Conservation (phyloP, 305 asterid species). For the Fraxinus angustifolia region DNA sequence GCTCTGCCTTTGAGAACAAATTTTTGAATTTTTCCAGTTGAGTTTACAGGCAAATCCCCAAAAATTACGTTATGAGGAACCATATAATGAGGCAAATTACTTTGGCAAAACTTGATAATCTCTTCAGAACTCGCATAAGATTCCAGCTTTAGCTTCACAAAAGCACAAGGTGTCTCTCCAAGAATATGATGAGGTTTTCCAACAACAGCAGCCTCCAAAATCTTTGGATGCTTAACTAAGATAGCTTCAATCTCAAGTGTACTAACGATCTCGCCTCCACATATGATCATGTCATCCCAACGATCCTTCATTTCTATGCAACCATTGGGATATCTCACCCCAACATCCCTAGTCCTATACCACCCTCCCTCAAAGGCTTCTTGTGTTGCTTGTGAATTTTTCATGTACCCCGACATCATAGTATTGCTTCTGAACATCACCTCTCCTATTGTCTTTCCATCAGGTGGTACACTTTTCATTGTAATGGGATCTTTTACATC, state of each 20-base stretch:
- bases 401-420: conserved; percentile 35
- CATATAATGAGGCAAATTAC: conserved; percentile 26
- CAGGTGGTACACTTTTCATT: conserved; percentile 37
- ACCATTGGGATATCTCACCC: conserved; percentile 32
- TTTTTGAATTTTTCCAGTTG: conserved; percentile 41
- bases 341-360: conserved; percentile 44
- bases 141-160: conserved; percentile 36
- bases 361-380: conserved; percentile 41
- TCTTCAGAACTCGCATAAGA: conserved; percentile 20
- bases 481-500: conserved; percentile 37
- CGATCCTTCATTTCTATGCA: conserved; percentile 33
- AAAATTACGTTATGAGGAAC: conserved; percentile 31
- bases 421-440: conserved; percentile 39
- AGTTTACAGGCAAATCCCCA: conserved; percentile 36
- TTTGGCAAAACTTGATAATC: conserved; percentile 29
- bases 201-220: conserved; percentile 41
- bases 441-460: conserved; percentile 42
- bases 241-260: conserved; percentile 32
- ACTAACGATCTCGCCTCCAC: conserved; percentile 24
- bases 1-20: conserved; percentile 30
- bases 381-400: conserved; percentile 24
- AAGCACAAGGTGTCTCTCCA: conserved; percentile 41
- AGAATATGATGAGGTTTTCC: conserved; percentile 30
- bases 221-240: conserved; percentile 35
- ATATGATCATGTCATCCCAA: conserved; percentile 10